Evolutionary conservation across 2,329 filamentous ascomycete species (phyloP), one percentile per base, ranked within the genome.

Genomic region (Pestalotiopsis sp.): DNA sequence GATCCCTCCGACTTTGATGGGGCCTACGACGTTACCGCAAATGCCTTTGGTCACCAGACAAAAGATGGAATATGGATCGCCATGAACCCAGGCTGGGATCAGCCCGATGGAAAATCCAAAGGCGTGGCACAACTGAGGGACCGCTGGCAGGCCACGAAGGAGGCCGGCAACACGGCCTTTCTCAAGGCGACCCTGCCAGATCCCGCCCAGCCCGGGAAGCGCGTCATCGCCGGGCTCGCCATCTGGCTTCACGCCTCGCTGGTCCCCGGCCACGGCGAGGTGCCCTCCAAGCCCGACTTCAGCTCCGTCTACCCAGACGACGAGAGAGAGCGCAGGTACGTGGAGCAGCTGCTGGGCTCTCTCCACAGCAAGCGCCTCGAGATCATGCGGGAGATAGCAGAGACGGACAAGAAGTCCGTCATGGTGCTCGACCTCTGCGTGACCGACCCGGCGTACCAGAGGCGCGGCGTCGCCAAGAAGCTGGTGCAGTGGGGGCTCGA

Each of bases 81-180:
- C 69, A 80, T 85, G 77, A 87, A 87, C 68, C 87, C 87, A 0
- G 84, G 80, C 20, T 90, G 87, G 87, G 82, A 88, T 45, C 87
- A 84, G 0, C 77, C 82, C 4, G 76, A 80, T 14, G 87, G 87
- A 12, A 78, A 75, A 31, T 73, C 73, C 0, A 72, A 72, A 1
- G 81, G 79, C 31, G 79, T 79, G 2, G 74, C 75, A 11, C 80
- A 80, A 14, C 72, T 87, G 69, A 74, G 78, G 2, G 71, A 81
- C 45, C 81, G 83, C 27, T 89, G 82, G 81, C 72, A 76, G 31
- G 68, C 73, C 4, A 76, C 69, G 11, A 82, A 87, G 75, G 77
- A 76, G 9, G 70, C 80, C 45, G 84, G 85, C n/a, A 88, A 86
- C 72, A 84, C 82, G 0, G 66, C 88, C 1, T 88, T 86, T 69